Percentiles rank a stretch among this genome's conserved stretches.
These are phyloP conservation scores for Fusarium buharicum DNA, from an alignment of 2,329 filamentous ascomycete species.

Conservation along the genomic window DNA sequence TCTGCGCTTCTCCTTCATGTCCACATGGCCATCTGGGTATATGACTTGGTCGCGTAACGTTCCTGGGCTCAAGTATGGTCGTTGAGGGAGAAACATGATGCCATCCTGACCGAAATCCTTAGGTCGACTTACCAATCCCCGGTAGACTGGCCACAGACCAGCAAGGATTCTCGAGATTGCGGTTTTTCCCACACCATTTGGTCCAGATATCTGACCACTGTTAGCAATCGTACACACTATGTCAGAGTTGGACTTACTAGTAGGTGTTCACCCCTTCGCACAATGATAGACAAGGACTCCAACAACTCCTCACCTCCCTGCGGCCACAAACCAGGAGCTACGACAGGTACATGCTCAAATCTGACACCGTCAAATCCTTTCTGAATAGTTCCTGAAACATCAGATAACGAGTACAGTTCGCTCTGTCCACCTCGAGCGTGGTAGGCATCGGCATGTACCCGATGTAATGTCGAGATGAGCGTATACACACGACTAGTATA, in stretches of 20 bases:
- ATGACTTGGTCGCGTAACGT: constrained; percentile 97
- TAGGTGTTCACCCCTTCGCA: constrained; percentile 90
- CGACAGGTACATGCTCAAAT: constrained; percentile 90
- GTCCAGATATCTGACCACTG: constrained; percentile 76
- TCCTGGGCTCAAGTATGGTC: constrained; percentile 90
- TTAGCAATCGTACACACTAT: constrained; percentile 23
- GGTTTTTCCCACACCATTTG: constrained; percentile 94
- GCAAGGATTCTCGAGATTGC: constrained; percentile 88
- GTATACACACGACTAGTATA: constrained; percentile 97
- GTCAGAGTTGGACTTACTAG: constrained; percentile 60
- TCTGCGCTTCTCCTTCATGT: constrained; percentile 86
- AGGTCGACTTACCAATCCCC: constrained; percentile 88
- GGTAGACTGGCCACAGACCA: constrained; percentile 95
- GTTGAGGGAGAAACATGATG: constrained; percentile 98
- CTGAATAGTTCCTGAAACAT: constrained; percentile 93
- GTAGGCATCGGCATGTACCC: constrained; percentile 92
- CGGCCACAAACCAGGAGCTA: constrained; percentile 88
- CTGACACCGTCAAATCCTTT: constrained; percentile 95
- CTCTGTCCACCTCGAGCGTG: constrained; percentile 72
- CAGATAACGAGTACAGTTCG: constrained; percentile 88
- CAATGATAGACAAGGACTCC: constrained; percentile 87
- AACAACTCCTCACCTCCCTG: constrained; percentile 91
- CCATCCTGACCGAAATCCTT: constrained; percentile 84
- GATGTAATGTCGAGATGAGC: constrained; percentile 91
- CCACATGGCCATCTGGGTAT: constrained; percentile 92